These are phyloP conservation scores for Elaeagnus macrophylla DNA, from an alignment of 306 rosid species.

Conservation along the genomic window DNA sequence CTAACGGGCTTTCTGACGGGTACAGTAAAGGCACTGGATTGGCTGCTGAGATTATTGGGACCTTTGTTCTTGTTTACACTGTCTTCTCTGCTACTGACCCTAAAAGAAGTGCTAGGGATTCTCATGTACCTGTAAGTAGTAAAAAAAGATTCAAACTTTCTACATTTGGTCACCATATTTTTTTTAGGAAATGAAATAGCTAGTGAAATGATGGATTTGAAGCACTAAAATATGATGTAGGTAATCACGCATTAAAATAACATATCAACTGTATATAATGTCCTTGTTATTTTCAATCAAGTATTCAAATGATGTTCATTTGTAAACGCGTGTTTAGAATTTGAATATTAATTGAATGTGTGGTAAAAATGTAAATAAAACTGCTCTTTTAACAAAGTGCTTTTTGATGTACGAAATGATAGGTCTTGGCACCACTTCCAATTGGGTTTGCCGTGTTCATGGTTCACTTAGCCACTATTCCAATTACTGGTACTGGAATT, in stretches of 20 bases:
- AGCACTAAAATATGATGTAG: too few species aligned
- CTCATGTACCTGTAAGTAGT: constrained; percentile 33
- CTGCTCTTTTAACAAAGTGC: too few species aligned
- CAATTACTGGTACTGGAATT: constrained; percentile 43
- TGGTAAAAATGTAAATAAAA: background rate
- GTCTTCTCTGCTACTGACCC: constrained; percentile 51
- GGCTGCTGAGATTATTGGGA: constrained; percentile 40
- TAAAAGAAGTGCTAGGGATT: constrained; percentile 35
- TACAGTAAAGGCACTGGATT: constrained; percentile 34
- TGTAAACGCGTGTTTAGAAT: background rate
- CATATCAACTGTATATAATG: too few species aligned
- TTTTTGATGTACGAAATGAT: background rate
- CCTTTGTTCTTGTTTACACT: constrained; percentile 43
- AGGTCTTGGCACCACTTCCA: constrained; percentile 48
- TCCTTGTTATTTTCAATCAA: too few species aligned
- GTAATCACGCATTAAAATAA: too few species aligned
- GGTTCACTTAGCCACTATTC: constrained; percentile 44
- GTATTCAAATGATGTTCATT: background rate
- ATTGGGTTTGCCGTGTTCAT: constrained; percentile 45
- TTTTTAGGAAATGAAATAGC: too few species aligned
- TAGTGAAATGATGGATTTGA: too few species aligned
- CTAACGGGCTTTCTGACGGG: constrained; percentile 22
- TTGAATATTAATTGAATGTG: background rate
- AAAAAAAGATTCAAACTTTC: background rate
- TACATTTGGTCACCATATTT: too few species aligned